Base-by-base conservation (phyloP, 352 stramenopile species). In the Peronospora destructor region DNA sequence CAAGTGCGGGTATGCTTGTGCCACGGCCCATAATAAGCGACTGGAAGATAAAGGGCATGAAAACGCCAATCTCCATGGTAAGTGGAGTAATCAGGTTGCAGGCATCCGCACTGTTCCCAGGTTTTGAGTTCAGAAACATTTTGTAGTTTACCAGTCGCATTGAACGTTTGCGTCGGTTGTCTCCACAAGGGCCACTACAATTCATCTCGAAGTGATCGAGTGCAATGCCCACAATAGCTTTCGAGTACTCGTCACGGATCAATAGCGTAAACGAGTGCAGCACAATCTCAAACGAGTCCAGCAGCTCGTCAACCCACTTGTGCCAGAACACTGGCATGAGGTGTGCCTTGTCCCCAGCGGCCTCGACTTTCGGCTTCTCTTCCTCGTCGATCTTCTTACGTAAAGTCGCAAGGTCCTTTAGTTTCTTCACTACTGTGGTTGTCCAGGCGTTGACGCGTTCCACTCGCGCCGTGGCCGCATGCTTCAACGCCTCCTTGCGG, bases 231-330 rank as follows among this genome's bases (percentile, higher is more conserved):
- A 91, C 50, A 13, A 66, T 73, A 13, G 66, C 53, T 1, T 53
- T 56, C 13, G 73, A 75, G 56, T 76, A 68, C 25, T 90, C 76
- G 43, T 90, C 76, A 17, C 67, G 61, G 35, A 89, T 76, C 29
- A 64, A 71, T 11, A 91, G 56, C 28, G 61, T 64, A 34, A 89
- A 70, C 6, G 52, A 52, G 12, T 66, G 44, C 50, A 87, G 45
- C 7, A 63, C 54, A 32, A 88, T 74, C 23, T 66, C 64, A 43
- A 90, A 84, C 40, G 78, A 87, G 43, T 91, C 78, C 38, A 91
- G 59, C 41, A 88, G 48, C 33, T 73, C 55, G 63, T 91, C 81
- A 33, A 88, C 43, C 19, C 68, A 61, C 32, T 54, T 16, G 23
- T 89, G 74, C 77, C 76, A 88, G 40, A 74, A 69, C 38, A 69